Evolutionary conservation across 495 filamentous ascomycete genomes (phyloP).

Genomic region (Penicillium bovifimosum): DNA sequence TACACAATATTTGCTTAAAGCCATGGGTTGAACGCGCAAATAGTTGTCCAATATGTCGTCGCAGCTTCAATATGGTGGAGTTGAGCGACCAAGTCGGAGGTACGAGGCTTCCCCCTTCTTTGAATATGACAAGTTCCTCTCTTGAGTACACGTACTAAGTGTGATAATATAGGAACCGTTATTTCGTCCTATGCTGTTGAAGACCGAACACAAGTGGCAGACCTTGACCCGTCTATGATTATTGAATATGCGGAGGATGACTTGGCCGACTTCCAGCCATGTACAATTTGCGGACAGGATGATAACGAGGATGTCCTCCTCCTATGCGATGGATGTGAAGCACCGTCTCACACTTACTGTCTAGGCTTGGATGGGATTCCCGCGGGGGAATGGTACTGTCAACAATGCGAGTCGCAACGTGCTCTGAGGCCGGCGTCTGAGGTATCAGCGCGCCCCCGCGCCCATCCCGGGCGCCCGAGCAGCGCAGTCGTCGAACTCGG

Average conservation of each 20-base stretch:
- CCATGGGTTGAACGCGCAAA: conserved; percentile 95
- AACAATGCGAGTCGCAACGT: conserved; percentile 59
- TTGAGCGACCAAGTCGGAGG: conserved; percentile 72
- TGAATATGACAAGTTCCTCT: not conserved
- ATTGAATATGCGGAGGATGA: conserved; percentile 68
- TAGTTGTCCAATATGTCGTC: conserved; percentile 94
- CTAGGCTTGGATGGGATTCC: conserved; percentile 73
- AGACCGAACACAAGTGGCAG: conserved; percentile 83
- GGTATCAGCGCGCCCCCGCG: conserved; percentile 26
- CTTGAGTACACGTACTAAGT: conserved; percentile 4
- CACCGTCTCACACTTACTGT: conserved; percentile 79
- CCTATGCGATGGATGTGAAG: conserved; percentile 83
- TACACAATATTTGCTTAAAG: conserved; percentile 86
- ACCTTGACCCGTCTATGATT: conserved; percentile 76
- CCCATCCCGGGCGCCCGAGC: conserved; percentile 28
- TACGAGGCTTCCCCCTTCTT: conserved; percentile 40
- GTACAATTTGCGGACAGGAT: conserved; percentile 69
- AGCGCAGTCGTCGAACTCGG: conserved; percentile 45
- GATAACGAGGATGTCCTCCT: conserved; percentile 77
- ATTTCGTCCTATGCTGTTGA: conserved; percentile 80
- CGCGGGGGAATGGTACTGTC: conserved; percentile 75
- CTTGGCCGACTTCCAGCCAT: conserved; percentile 57
- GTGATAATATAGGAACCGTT: conserved; percentile 51
- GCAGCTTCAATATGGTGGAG: conserved; percentile 82
- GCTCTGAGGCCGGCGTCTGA: conserved; percentile 35